Evolutionary conservation across 2,329 filamentous ascomycete genomes (phyloP).

Genomic region (Fusarium beomiforme): DNA sequence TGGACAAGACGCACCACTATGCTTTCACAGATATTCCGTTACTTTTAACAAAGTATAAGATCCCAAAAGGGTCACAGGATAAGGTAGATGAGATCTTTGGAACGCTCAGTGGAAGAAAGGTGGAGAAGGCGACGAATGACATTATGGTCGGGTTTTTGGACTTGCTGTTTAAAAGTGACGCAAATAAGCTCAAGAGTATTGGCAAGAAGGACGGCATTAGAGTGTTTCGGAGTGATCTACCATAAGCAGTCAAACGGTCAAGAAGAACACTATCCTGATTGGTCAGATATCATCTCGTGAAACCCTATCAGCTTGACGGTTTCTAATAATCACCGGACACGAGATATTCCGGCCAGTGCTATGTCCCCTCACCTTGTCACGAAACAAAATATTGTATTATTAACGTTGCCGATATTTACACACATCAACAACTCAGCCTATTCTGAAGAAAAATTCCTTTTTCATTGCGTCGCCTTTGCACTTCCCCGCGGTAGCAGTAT

Average conservation of each 20-base stretch:
- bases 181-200: neutral
- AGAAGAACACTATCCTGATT: no score
- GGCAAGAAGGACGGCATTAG: rapidly evolving
- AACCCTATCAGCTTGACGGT: no score
- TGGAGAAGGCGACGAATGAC: neutral
- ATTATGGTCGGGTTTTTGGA: neutral
- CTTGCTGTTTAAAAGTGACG: rapidly evolving
- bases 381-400: no score
- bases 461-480: no score
- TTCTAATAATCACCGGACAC: neutral
- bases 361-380: neutral
- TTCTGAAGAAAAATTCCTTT: no score
- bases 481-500: no score
- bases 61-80: neutral
- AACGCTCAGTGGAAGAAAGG: neutral
- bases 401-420: no score
- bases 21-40: slow-evolving; percentile 18
- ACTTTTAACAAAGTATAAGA: neutral
- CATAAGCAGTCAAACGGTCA: neutral
- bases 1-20: neutral
- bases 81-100: neutral
- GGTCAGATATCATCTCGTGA: no score
- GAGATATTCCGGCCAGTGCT: neutral
- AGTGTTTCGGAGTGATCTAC: neutral
- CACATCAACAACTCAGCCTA: no score